These are phyloP conservation scores for Nigrospora oryzae DNA, from an alignment of 2,329 filamentous ascomycete species.

Conservation along the genomic window DNA sequence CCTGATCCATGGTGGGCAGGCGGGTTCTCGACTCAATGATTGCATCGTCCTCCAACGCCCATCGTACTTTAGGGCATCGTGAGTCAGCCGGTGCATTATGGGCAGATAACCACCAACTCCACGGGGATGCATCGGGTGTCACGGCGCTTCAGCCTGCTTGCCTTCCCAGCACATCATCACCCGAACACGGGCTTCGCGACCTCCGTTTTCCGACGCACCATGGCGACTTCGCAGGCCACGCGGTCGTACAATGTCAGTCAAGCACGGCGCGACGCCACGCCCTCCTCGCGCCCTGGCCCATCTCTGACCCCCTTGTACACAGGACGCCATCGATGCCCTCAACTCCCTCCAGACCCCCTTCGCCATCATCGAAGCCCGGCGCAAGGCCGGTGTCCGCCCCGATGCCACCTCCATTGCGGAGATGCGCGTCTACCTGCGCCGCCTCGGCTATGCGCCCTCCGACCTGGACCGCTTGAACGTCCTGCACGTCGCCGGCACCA, in stretches of 20 bases:
- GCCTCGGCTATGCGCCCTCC: conserved; percentile 62
- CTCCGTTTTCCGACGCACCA: conserved; percentile 1
- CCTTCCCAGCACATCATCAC: not conserved
- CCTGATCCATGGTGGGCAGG: too few relatives aligned
- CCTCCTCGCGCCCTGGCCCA: not conserved
- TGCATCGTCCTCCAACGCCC: too few relatives aligned
- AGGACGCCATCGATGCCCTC: conserved; percentile 80
- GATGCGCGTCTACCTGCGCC: conserved; percentile 69
- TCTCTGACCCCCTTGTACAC: not conserved
- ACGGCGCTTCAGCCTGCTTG: conserved; percentile 1
- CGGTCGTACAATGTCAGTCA: conserved; percentile 6
- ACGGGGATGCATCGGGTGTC: conserved; percentile 7
- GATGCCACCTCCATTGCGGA: conserved; percentile 66
- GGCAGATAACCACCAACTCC: too few relatives aligned
- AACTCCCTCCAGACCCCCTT: conserved; percentile 90
- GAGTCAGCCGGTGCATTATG: too few relatives aligned
- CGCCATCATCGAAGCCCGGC: conserved; percentile 68
- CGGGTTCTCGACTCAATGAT: too few relatives aligned
- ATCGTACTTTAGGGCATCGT: too few relatives aligned
- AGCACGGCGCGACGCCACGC: too few relatives aligned
- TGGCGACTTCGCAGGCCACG: conserved; percentile 4
- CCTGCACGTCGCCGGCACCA: conserved; percentile 66
- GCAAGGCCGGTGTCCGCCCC: conserved; percentile 58
- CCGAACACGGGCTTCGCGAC: not conserved
- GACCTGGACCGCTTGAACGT: conserved; percentile 56